phyloP scores from a whole-genome alignment of 2,329 filamentous ascomycete species.

The Nigrograna mackinnonii region DNA sequence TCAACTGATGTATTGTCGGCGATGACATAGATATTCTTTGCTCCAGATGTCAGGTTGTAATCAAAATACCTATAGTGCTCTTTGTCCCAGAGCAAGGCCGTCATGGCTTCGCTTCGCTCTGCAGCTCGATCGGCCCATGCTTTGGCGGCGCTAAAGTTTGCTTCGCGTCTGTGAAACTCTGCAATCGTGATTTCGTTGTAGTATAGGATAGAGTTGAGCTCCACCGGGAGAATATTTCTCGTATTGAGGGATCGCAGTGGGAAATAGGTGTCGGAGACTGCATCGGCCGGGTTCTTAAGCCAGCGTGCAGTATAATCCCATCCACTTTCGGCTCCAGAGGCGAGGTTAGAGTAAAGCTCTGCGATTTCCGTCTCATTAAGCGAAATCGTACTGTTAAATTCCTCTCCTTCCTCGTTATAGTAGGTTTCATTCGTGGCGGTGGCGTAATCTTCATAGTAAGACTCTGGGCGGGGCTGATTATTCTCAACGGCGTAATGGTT shows the following conservation, averaged over 20 bases:
- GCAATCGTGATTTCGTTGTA: slow-evolving; percentile 65
- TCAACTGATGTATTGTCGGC: slow-evolving; percentile 45
- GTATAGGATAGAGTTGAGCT: slow-evolving; percentile 71
- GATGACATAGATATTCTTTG: slow-evolving; percentile 59
- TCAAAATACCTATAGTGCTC: slow-evolving; percentile 69
- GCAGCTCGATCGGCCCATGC: slow-evolving; percentile 56
- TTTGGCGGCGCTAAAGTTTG: slow-evolving; percentile 55
- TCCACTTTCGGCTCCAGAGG: slow-evolving; percentile 67
- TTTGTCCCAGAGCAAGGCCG: slow-evolving; percentile 66
- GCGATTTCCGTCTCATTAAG: slow-evolving; percentile 59
- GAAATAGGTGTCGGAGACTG: slow-evolving; percentile 64
- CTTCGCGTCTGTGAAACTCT: slow-evolving; percentile 55
- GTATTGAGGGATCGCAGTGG: slow-evolving; percentile 67
- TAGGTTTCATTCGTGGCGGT: slow-evolving; percentile 69
- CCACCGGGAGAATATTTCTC: slow-evolving; percentile 62
- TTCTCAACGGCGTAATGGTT: slow-evolving; percentile 66
- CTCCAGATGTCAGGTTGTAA: slow-evolving; percentile 65
- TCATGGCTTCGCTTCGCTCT: slow-evolving; percentile 64
- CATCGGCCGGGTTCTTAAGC: slow-evolving; percentile 61
- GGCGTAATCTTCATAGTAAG: slow-evolving; percentile 66
- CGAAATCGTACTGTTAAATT: slow-evolving; percentile 56
- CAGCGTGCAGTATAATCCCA: slow-evolving; percentile 67
- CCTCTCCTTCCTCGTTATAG: slow-evolving; percentile 60
- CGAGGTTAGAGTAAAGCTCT: slow-evolving; percentile 63
- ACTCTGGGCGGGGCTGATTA: slow-evolving; percentile 69